Evolutionary conservation across 495 filamentous ascomycete genomes (phyloP).

Genomic region (Astrothelium subdiscretum): DNA sequence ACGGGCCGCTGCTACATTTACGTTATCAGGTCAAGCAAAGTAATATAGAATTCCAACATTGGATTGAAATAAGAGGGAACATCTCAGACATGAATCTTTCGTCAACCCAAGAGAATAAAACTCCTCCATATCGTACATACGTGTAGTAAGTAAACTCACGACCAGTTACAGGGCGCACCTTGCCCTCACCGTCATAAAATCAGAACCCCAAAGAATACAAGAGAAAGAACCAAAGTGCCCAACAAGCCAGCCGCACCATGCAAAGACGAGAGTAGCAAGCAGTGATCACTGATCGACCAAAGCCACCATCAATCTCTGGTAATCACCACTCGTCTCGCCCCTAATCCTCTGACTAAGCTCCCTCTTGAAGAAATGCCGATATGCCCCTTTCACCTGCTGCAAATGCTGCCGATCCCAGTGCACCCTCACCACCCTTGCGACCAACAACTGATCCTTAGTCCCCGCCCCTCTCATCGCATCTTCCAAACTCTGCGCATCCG

Average conservation of each 20-base stretch:
- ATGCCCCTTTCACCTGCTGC: slow-evolving; percentile 62
- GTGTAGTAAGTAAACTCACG: too few relatives aligned
- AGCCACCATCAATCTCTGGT: slow-evolving; percentile 55
- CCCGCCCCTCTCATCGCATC: slow-evolving; percentile 77
- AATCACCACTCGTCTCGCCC: slow-evolving; percentile 82
- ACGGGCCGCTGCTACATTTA: too few relatives aligned
- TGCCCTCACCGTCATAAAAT: background rate
- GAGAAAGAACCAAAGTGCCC: background rate
- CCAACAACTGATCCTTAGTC: slow-evolving; percentile 74
- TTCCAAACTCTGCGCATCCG: slow-evolving; percentile 70
- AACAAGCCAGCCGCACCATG: background rate
- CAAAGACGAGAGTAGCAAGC: background rate
- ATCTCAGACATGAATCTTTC: too few relatives aligned
- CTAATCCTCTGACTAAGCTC: slow-evolving; percentile 54
- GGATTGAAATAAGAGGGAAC: too few relatives aligned
- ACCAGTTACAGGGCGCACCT: too few relatives aligned
- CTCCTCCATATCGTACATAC: too few relatives aligned
- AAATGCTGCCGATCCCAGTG: slow-evolving; percentile 72
- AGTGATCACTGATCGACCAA: slow-evolving; percentile 15
- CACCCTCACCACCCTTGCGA: slow-evolving; percentile 55
- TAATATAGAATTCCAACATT: too few relatives aligned
- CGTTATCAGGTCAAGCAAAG: too few relatives aligned
- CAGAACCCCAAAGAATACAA: background rate
- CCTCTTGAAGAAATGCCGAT: slow-evolving; percentile 48
- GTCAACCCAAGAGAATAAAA: too few relatives aligned